Evolutionary conservation across 2,329 filamentous ascomycete genomes (phyloP).

Genomic region (Chrysoporthe deuterocubensis): DNA sequence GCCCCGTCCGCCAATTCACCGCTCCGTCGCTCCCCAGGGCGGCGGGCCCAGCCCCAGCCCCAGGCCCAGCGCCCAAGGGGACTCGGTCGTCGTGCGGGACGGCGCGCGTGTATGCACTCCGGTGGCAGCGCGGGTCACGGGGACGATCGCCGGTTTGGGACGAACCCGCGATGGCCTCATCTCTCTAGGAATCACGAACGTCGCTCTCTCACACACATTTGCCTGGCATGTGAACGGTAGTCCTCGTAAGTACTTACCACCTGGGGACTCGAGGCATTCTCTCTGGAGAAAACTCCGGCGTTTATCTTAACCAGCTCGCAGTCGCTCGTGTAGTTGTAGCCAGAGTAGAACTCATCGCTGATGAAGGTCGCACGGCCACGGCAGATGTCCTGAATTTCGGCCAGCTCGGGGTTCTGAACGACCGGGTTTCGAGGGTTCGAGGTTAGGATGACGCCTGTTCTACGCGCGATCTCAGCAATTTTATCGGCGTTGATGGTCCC

Average conservation of each 20-base stretch:
- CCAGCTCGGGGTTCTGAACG: constrained; percentile 80
- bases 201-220: neutral
- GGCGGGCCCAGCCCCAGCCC: too few relatives aligned
- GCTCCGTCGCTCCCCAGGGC: too few relatives aligned
- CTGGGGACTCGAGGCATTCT: too few relatives aligned
- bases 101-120: neutral
- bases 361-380: constrained; percentile 88
- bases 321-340: constrained; percentile 93
- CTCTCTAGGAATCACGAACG: neutral
- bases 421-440: constrained; percentile 96
- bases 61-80: too few relatives aligned
- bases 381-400: constrained; percentile 91
- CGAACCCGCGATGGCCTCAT: constrained; percentile 6
- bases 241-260: too few relatives aligned
- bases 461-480: constrained; percentile 86
- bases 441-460: constrained; percentile 86
- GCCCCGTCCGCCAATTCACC: too few relatives aligned
- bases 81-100: neutral
- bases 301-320: constrained; percentile 60
- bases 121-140: neutral
- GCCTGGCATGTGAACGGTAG: neutral
- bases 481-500: constrained; percentile 57
- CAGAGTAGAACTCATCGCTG: constrained; percentile 95
- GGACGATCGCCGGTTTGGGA: neutral
- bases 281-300: too few relatives aligned